Conservation (phyloP, 805 yeast genomes). For the Lipomyces sp. region DNA sequence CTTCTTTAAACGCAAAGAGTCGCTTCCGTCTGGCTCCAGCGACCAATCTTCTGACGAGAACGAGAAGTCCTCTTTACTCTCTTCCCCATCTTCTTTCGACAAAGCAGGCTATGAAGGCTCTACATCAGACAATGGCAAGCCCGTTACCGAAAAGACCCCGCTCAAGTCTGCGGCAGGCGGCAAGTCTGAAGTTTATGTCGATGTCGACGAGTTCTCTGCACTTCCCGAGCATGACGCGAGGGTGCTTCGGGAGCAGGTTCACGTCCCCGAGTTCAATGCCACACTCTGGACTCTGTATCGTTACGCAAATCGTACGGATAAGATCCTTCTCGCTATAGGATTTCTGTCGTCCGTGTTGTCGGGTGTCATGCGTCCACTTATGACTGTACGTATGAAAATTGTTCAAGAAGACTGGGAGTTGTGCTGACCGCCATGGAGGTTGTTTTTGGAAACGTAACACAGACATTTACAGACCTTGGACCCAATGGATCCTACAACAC, state of each 20-base stretch:
- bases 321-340: constrained; percentile 41
- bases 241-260: constrained; percentile 45
- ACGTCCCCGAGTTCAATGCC: constrained; percentile 37
- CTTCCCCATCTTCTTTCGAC: constrained; percentile 13
- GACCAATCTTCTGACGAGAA: neutral
- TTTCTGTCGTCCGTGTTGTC: constrained; percentile 39
- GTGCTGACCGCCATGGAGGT: constrained; percentile 14
- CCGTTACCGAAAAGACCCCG: constrained; percentile 23
- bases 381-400: constrained; percentile 40
- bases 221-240: constrained; percentile 45
- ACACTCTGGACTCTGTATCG: constrained; percentile 43
- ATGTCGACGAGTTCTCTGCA: constrained; percentile 32
- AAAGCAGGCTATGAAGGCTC: constrained; percentile 8
- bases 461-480: constrained; percentile 44
- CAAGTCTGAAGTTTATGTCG: constrained; percentile 4
- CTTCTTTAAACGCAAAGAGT: constrained; percentile 5
- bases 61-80: neutral
- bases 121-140: neutral
- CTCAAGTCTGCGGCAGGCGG: constrained; percentile 23
- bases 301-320: constrained; percentile 43
- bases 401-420: neutral
- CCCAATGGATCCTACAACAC: constrained; percentile 43
- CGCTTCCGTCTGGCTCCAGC: neutral
- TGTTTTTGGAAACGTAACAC: constrained; percentile 49
- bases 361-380: constrained; percentile 47